Evolutionary conservation across 83 land plant genomes (phyloP), one percentile per base, ranked within the genome.

Genomic region (Picea engelmannii): DNA sequence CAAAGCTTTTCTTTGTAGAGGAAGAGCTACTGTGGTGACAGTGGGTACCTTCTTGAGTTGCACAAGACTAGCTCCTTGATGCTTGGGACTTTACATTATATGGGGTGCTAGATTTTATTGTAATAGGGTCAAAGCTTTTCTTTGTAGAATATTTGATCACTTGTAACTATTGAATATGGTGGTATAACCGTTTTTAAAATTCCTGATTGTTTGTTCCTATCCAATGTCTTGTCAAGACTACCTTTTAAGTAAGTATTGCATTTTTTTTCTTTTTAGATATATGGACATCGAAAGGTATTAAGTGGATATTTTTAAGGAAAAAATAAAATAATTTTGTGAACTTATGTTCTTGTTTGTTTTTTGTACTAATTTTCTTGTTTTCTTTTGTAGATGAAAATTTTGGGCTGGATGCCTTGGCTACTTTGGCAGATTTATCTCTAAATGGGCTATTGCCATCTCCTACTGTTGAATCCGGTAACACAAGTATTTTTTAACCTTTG

Each of bases 391-490:
- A 92, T 90, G 95, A 93, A 82, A 90, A 86, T 79, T 81, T 86
- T 83, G 93, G 88, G 20, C 88, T 97, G 23, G 96, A 95, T 89
- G 93, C 98, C 55, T 66, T 97, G 70, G 95, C 95, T 60, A 92
- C 96, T 31, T 84, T 97, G 79, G 96, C 99, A 47, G 96, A 92
- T 83, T 75, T 94, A 68, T 92, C 98, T 40, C 66, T 93, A 11
- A 96, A 87, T 84, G 86, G 91, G 25, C 85, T 94, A 20, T 76
- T 79, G 63, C 94, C 90, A 27, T 80, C 93, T n/a, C 69, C 90
- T 27, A 82, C 87, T 15, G 81, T 78, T 52, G 94, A 92, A 66
- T 84, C 95, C 80, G 96, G 96, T 93, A 75, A 42, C 21, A 13
- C 62, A 25, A 24, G 27, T 21, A 10, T 52, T 52, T 52, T 12